phyloP scores from a whole-genome alignment of 129 eudicot species.

The Chrysanthemum makinoi region DNA sequence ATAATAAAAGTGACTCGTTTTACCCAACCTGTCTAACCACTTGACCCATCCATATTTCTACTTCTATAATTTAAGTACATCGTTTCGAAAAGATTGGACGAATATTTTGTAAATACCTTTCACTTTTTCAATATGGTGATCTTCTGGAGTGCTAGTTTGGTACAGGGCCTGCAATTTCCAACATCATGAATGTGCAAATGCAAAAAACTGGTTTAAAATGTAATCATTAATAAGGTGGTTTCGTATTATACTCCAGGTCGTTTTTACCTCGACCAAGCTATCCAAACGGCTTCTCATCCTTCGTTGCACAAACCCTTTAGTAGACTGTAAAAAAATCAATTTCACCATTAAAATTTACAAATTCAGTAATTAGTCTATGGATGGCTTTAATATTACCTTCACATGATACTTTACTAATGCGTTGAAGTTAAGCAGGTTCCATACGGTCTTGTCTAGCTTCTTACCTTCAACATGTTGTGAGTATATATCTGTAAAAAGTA shows the following conservation, averaged over 20 bases:
- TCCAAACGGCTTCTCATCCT: constrained; percentile 77
- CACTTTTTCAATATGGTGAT: constrained; percentile 33
- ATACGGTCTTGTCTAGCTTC: constrained; percentile 85
- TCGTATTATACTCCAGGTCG: too few relatives aligned
- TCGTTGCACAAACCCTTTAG: constrained; percentile 72
- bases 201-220: constrained; percentile 5
- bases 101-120: constrained; percentile 45
- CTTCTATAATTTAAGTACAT: too few relatives aligned
- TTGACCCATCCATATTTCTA: too few relatives aligned
- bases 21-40: too few relatives aligned
- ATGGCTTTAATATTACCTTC: constrained; percentile 49
- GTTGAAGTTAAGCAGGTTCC: constrained; percentile 86
- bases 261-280: constrained; percentile 79
- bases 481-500: constrained; percentile 50
- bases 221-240: too few relatives aligned
- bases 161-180: constrained; percentile 53
- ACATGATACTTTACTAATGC: constrained; percentile 80
- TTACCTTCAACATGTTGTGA: constrained; percentile 75
- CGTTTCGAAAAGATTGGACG: neutral
- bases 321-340: constrained; percentile 53
- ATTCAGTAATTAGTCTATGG: constrained; percentile 7
- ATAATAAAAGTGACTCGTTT: neutral
- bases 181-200: constrained; percentile 1
- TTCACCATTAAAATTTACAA: constrained; percentile 13
- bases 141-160: constrained; percentile 41